Percentiles rank a stretch among this genome's conserved stretches.
These are phyloP conservation scores for Chenopodium suecicum DNA, from an alignment of 148 eudicot genomes.

Conservation along the genomic window DNA sequence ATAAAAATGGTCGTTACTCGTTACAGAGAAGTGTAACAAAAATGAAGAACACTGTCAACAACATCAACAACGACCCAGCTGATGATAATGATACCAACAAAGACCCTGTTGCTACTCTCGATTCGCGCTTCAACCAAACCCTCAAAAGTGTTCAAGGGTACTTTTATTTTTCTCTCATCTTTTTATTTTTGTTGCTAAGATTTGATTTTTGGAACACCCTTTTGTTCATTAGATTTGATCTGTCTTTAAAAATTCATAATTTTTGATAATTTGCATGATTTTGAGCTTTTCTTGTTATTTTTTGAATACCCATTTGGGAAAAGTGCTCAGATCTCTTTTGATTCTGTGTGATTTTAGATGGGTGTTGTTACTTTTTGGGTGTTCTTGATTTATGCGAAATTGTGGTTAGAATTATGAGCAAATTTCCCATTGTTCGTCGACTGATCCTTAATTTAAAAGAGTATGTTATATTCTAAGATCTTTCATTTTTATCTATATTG, in stretches of 20 bases:
- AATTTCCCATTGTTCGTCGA: constrained; percentile 1
- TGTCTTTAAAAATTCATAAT: neutral
- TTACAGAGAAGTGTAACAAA: constrained; percentile 14
- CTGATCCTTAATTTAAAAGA: neutral
- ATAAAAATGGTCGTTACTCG: constrained; percentile 13
- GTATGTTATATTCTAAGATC: neutral
- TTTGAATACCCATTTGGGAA: constrained; percentile 18
- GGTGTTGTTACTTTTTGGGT: neutral
- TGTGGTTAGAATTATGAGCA: neutral
- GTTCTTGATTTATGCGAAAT: constrained; percentile 11
- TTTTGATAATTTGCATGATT: neutral
- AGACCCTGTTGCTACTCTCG: constrained; percentile 24
- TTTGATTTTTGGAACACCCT: constrained; percentile 23
- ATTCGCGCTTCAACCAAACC: constrained; percentile 87
- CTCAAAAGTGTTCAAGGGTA: constrained; percentile 86
- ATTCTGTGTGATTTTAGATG: neutral
- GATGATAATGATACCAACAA: constrained; percentile 14
- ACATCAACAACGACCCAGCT: neutral
- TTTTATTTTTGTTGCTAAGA: neutral
- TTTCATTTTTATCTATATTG: neutral
- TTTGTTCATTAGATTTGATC: constrained; percentile 18
- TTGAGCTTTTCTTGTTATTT: neutral
- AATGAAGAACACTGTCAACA: constrained; percentile 36
- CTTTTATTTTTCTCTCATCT: neutral
- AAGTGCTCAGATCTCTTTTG: constrained; percentile 24